phyloP scores from a whole-genome alignment of 352 stramenopile genomes.

The Chrysophaeum taylorii region DNA sequence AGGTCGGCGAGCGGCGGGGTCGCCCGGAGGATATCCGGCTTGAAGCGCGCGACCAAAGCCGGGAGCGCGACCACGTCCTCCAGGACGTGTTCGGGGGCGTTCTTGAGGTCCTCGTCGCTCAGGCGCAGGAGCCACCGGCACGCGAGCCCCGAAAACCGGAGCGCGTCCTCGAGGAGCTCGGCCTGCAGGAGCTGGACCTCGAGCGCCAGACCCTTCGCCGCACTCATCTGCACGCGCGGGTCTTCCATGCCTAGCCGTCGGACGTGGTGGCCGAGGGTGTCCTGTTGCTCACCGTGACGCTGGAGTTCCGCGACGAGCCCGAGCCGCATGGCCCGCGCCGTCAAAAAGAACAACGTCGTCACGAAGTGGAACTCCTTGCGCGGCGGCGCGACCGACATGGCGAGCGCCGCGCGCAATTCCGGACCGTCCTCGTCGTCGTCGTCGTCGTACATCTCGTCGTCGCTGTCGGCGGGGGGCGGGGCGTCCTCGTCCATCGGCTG shows the following conservation, averaged over 20 bases:
- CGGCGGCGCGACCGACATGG: not conserved
- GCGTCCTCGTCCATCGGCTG: not conserved
- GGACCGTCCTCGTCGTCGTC: not conserved
- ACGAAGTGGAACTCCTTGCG: conserved; percentile 73
- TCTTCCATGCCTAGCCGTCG: conserved; percentile 59
- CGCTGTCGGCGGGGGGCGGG: conserved; percentile 23
- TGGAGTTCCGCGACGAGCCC: conserved; percentile 46
- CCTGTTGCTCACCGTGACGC: conserved; percentile 25
- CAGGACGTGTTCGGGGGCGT: conserved; percentile 86
- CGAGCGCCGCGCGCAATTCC: not conserved
- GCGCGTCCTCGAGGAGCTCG: conserved; percentile 41
- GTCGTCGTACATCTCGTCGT: conserved; percentile 65
- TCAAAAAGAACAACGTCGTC: conserved; percentile 68
- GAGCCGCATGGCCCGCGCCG: conserved; percentile 56
- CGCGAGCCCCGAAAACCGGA: conserved; percentile 49
- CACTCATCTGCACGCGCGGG: too few species aligned
- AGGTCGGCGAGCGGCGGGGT: conserved; percentile 69
- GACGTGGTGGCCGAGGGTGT: conserved; percentile 68
- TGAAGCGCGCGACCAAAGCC: conserved; percentile 71
- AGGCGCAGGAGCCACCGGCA: conserved; percentile 43
- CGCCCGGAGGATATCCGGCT: conserved; percentile 61
- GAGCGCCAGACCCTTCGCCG: conserved; percentile 17
- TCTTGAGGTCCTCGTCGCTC: conserved; percentile 47
- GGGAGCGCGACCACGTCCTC: conserved; percentile 82
- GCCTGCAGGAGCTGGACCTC: conserved; percentile 46